A percentile compares a stretch with the other conserved stretches of the same genome.
These are phyloP conservation scores for Scedosporium dehoogii DNA, from an alignment of 2,329 filamentous ascomycete genomes.

Conservation along the genomic window DNA sequence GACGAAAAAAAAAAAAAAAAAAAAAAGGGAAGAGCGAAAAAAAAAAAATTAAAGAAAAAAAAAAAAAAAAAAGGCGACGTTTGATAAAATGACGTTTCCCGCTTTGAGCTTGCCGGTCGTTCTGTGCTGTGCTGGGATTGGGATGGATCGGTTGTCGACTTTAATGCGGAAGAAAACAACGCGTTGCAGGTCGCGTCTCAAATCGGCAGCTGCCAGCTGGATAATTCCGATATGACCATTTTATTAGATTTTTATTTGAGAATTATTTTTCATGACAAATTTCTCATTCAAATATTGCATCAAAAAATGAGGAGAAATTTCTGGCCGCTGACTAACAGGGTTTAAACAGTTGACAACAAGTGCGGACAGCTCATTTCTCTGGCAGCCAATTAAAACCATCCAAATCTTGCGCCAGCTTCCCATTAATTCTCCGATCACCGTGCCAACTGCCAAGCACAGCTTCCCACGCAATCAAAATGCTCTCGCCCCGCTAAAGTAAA, in stretches of 20 bases:
- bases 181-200: slow-evolving; percentile 8
- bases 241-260: slow-evolving; percentile 3
- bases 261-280: slow-evolving; percentile 22
- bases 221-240: background rate
- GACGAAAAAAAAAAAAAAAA: background rate
- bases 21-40: too few species aligned
- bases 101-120: background rate
- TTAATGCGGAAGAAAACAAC: slow-evolving; percentile 8
- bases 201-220: slow-evolving; percentile 1
- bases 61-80: background rate
- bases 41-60: background rate
- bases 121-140: background rate
- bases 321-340: background rate
- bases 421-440: background rate
- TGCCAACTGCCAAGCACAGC: background rate
- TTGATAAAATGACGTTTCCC: background rate
- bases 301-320: too few species aligned
- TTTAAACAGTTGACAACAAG: background rate
- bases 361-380: too few species aligned
- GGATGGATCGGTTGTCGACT: background rate
- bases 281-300: slow-evolving; percentile 12
- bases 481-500: slow-evolving; percentile 2
- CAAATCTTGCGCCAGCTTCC: too few species aligned
- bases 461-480: background rate
- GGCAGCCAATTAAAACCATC: too few species aligned